A percentile compares a stretch with the other conserved stretches of the same genome.
Evolutionary conservation across 192 early-diverging fungal species (phyloP).

Genomic region (Backusella psychrophila): DNA sequence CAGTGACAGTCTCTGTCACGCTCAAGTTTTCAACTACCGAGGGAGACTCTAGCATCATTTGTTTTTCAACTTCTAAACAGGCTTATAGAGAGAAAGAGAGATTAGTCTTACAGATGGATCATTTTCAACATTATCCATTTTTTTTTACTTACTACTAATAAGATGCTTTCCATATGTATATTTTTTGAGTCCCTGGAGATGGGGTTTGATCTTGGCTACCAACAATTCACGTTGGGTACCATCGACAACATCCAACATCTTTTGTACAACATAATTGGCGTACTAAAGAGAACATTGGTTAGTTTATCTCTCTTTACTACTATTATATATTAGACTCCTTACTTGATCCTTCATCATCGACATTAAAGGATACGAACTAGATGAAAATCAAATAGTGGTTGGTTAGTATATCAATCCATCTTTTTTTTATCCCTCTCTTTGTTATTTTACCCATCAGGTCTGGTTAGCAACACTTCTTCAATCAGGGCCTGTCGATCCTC

Average conservation of each 20-base stretch:
- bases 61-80: slow-evolving; percentile 13
- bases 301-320: neutral
- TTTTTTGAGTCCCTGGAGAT: slow-evolving; percentile 89
- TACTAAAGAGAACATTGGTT: slow-evolving; percentile 41
- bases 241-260: slow-evolving; percentile 98
- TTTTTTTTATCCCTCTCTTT: no score
- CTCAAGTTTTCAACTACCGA: neutral
- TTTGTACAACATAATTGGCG: slow-evolving; percentile 99
- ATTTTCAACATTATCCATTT: neutral
- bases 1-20: neutral
- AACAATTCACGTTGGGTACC: slow-evolving; percentile 83
- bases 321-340: neutral
- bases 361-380: slow-evolving; percentile 77
- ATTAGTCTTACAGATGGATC: neutral
- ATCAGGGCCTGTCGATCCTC: slow-evolving; percentile 85
- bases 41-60: slow-evolving; percentile 5
- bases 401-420: neutral
- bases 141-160: slow-evolving; percentile 66
- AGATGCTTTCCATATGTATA: slow-evolving; percentile 98
- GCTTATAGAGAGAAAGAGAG: neutral
- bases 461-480: slow-evolving; percentile 86
- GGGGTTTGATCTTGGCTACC: slow-evolving; percentile 88
- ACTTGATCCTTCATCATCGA: slow-evolving; percentile 98
- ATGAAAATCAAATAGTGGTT: neutral
- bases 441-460: slow-evolving; percentile 74